These are phyloP conservation scores for Zalaria obscura DNA, from an alignment of 2,329 filamentous ascomycete genomes.

Conservation along the genomic window DNA sequence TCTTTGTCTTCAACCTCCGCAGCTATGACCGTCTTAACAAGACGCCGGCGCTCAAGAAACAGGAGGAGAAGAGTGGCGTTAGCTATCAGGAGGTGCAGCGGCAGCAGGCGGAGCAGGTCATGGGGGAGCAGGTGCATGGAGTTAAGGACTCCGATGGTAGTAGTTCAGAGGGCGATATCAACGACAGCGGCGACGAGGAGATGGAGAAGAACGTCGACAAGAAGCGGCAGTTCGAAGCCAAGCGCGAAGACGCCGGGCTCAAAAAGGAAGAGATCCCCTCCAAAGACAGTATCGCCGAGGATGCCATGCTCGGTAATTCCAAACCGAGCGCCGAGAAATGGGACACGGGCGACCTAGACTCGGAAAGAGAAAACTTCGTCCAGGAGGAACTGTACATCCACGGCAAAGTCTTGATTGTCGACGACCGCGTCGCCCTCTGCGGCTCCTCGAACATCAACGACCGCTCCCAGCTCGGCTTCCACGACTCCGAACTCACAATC, in stretches of 20 bases:
- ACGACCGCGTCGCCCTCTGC: constrained; percentile 74
- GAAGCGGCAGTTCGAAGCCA: constrained; percentile 30
- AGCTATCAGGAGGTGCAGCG: constrained; percentile 77
- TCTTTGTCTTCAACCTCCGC: constrained; percentile 89
- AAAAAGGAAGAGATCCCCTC: constrained; percentile 29
- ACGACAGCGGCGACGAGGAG: constrained; percentile 16
- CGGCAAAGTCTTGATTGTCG: constrained; percentile 76
- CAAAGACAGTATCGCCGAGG: constrained; percentile 56
- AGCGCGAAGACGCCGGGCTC: constrained; percentile 23
- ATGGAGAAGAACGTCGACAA: constrained; percentile 23
- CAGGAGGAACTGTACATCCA: constrained; percentile 96
- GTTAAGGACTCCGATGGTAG: constrained; percentile 19
- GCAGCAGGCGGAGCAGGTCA: constrained; percentile 78
- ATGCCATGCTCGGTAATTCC: constrained; percentile 62
- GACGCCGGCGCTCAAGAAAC: constrained; percentile 55
- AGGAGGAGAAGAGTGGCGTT: constrained; percentile 70
- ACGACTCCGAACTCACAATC: constrained; percentile 83
- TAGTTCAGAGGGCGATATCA: constrained; percentile 10
- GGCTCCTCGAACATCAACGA: constrained; percentile 65
- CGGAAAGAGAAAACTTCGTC: constrained; percentile 76
- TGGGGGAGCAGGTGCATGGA: constrained; percentile 59
- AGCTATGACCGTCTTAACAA: constrained; percentile 87
- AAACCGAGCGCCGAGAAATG: constrained; percentile 56
- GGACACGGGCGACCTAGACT: constrained; percentile 46
- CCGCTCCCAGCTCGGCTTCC: constrained; percentile 70